Evolutionary conservation across 208 protist species (phyloP).

Genomic region (Wallacemonas collosoma): DNA sequence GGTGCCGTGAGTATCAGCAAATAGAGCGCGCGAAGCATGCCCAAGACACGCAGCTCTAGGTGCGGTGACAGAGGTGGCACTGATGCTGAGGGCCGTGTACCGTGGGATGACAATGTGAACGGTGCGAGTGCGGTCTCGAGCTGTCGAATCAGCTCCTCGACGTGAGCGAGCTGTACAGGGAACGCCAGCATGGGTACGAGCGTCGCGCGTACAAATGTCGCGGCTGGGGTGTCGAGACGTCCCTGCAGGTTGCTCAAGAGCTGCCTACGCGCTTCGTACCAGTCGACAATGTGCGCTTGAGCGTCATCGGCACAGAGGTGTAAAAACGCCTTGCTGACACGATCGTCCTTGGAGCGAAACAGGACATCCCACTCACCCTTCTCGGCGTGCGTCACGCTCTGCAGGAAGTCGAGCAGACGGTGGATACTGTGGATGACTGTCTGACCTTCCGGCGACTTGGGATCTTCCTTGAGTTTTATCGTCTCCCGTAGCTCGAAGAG

Average conservation of each 20-base stretch:
- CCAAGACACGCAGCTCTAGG: conserved; percentile 23
- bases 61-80: no score
- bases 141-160: conserved; percentile 43
- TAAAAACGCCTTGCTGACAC: conserved; percentile 54
- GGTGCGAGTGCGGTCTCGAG: conserved; percentile 21
- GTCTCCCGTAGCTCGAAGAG: conserved; percentile 61
- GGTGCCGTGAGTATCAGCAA: conserved; percentile 38
- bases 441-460: conserved; percentile 50
- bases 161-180: conserved; percentile 36
- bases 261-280: conserved; percentile 29
- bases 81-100: no score
- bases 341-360: conserved; percentile 74
- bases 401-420: conserved; percentile 65
- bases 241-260: conserved; percentile 52
- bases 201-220: conserved; percentile 47
- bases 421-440: conserved; percentile 63
- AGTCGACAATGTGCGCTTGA: conserved; percentile 23
- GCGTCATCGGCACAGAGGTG: conserved; percentile 32
- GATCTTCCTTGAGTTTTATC: conserved; percentile 37
- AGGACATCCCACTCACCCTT: conserved; percentile 69
- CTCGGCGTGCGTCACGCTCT: conserved; percentile 49
- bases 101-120: neutral
- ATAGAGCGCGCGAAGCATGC: conserved; percentile 51
- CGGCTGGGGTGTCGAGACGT: conserved; percentile 37
- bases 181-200: conserved; percentile 53